These are phyloP conservation scores for Pseudocercospora fijiensis DNA, from an alignment of 2,329 filamentous ascomycete genomes.

Conservation along the genomic window DNA sequence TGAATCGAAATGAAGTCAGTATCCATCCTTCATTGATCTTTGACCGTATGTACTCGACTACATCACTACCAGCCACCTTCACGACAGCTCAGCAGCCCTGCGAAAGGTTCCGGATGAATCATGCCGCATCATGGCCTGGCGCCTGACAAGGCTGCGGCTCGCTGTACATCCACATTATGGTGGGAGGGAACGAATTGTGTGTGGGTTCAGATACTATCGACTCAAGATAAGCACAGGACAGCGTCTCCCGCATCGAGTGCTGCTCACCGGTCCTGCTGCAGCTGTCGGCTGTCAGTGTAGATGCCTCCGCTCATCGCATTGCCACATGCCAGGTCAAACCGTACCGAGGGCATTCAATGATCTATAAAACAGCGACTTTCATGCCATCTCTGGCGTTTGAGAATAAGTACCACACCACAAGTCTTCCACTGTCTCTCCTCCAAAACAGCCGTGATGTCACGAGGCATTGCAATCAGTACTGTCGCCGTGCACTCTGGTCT, in stretches of 20 bases:
- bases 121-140: neutral
- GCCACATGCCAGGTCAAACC: neutral
- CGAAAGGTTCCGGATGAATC: neutral
- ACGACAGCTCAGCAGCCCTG: neutral
- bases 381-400: neutral
- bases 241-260: neutral
- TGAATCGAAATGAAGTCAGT: neutral
- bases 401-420: neutral
- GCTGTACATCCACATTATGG: neutral
- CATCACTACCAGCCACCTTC: neutral
- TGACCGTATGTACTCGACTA: neutral
- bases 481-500: neutral
- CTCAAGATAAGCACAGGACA: neutral
- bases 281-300: neutral
- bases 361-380: neutral
- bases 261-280: neutral
- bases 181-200: neutral
- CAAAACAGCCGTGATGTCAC: neutral
- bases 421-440: neutral
- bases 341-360: neutral
- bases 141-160: neutral
- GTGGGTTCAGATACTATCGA: neutral
- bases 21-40: neutral
- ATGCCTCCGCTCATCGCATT: neutral
- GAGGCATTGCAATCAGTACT: neutral